Percentiles rank a stretch among this genome's conserved stretches.
phyloP scores from a whole-genome alignment of 257 asterid species.

The Plantago ovata region DNA sequence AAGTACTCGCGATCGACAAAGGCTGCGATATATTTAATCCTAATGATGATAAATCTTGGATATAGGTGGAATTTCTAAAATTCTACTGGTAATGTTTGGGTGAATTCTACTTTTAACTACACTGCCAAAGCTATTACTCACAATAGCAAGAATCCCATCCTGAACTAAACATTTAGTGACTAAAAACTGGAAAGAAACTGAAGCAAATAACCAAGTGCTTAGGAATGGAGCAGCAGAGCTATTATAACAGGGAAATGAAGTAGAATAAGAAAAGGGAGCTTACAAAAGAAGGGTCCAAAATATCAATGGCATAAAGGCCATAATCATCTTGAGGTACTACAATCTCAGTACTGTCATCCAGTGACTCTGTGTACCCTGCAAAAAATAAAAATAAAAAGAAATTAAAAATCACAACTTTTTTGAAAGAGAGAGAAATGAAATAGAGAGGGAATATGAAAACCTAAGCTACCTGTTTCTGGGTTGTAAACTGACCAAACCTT shows the following conservation, averaged over 20 bases:
- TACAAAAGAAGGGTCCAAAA: conserved; percentile 89
- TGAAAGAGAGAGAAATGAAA: neutral
- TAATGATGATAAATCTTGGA: too few relatives aligned
- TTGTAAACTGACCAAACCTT: conserved; percentile 76
- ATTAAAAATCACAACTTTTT: neutral
- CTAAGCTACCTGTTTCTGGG: conserved; percentile 64
- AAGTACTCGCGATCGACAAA: too few relatives aligned
- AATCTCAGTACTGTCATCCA: conserved; percentile 64
- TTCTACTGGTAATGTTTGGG: too few relatives aligned
- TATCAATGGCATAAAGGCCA: conserved; percentile 93
- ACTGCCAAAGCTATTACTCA: neutral
- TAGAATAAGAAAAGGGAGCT: conserved; percentile 17
- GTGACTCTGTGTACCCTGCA: conserved; percentile 79
- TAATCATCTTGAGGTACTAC: conserved; percentile 91
- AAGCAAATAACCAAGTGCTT: neutral
- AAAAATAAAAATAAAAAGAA: conserved; percentile 13
- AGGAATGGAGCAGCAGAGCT: neutral
- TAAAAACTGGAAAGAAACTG: neutral
- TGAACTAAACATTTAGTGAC: neutral
- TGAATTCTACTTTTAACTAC: neutral
- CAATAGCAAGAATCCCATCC: neutral
- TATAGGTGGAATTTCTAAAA: too few relatives aligned
- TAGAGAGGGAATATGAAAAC: conserved; percentile 1
- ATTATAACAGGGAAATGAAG: too few relatives aligned
- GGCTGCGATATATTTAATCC: too few relatives aligned